phyloP scores from a whole-genome alignment of 768 basidiomycete genomes.

The Tricholomella constricta region DNA sequence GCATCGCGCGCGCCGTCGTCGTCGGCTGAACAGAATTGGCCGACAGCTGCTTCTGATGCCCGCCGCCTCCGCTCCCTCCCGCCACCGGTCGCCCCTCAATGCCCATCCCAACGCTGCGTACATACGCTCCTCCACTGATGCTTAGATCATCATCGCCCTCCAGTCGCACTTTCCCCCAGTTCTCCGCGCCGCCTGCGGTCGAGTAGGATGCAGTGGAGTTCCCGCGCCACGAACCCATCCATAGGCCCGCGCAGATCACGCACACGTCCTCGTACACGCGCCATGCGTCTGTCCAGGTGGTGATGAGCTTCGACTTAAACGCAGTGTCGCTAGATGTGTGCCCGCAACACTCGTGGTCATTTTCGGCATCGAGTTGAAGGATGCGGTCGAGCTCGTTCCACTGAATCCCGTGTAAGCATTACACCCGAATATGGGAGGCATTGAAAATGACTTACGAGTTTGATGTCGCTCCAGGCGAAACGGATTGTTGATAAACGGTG shows the following conservation, averaged over 20 bases:
- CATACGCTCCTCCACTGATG: slow-evolving; percentile 35
- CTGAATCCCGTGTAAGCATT: slow-evolving; percentile 32
- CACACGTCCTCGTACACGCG: slow-evolving; percentile 85
- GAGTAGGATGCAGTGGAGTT: slow-evolving; percentile 52
- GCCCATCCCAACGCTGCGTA: slow-evolving; percentile 66
- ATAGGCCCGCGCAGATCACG: slow-evolving; percentile 78
- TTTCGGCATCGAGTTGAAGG: slow-evolving; percentile 52
- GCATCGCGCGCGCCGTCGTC: slow-evolving; percentile 28
- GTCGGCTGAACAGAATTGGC: slow-evolving; percentile 13
- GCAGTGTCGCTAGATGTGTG: slow-evolving; percentile 22
- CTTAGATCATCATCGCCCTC: slow-evolving; percentile 70
- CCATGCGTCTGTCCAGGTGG: slow-evolving; percentile 75
- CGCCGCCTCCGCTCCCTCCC: slow-evolving; percentile 18
- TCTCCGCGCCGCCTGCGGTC: slow-evolving; percentile 45
- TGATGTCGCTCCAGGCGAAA: slow-evolving; percentile 85
- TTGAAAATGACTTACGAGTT: slow-evolving; percentile 48
- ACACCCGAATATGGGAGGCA: not conserved
- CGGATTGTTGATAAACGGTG: slow-evolving; percentile 63
- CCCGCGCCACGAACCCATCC: slow-evolving; percentile 70
- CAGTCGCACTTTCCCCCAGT: slow-evolving; percentile 59
- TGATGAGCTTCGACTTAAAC: slow-evolving; percentile 40
- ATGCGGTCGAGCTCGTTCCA: slow-evolving; percentile 81
- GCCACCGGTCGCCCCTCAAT: slow-evolving; percentile 60
- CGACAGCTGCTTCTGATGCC: not conserved
- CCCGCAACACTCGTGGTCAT: slow-evolving; percentile 38